A percentile compares a stretch with the other conserved stretches of the same genome.
Evolutionary conservation across 768 basidiomycete genomes (phyloP).

Genomic region (Panaeolus cyanescens): DNA sequence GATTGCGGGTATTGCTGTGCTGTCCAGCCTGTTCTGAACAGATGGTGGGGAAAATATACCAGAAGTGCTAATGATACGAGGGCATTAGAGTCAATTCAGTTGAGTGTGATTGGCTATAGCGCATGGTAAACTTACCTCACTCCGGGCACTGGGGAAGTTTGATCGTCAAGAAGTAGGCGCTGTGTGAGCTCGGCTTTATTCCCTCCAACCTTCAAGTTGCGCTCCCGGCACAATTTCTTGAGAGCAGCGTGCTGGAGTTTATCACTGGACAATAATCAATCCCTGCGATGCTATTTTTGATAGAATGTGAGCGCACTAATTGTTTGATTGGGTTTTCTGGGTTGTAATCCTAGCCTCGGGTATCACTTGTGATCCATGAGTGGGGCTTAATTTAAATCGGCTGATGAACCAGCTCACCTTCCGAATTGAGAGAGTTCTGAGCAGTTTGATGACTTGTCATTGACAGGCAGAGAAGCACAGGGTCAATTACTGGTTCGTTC

Average conservation of each 20-base stretch:
- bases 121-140: neutral
- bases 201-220: constrained; percentile 1
- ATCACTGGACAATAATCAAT: too few species aligned
- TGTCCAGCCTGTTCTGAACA: neutral
- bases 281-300: too few species aligned
- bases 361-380: too few species aligned
- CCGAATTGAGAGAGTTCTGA: neutral
- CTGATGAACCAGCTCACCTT: neutral
- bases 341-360: too few species aligned
- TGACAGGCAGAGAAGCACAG: neutral
- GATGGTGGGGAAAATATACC: neutral
- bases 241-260: neutral
- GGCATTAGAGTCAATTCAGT: neutral
- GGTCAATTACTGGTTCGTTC: neutral
- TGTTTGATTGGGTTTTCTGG: too few species aligned
- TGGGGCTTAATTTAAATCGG: too few species aligned
- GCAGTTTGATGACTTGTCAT: neutral
- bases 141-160: neutral
- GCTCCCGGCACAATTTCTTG: neutral
- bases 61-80: neutral
- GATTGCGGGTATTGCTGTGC: too few species aligned
- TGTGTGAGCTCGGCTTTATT: constrained; percentile 1
- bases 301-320: neutral
- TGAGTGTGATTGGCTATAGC: neutral
- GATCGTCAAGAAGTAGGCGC: neutral